Evolutionary conservation across 352 stramenopile genomes (phyloP).

Genomic region (Pythium grandisporangium): DNA sequence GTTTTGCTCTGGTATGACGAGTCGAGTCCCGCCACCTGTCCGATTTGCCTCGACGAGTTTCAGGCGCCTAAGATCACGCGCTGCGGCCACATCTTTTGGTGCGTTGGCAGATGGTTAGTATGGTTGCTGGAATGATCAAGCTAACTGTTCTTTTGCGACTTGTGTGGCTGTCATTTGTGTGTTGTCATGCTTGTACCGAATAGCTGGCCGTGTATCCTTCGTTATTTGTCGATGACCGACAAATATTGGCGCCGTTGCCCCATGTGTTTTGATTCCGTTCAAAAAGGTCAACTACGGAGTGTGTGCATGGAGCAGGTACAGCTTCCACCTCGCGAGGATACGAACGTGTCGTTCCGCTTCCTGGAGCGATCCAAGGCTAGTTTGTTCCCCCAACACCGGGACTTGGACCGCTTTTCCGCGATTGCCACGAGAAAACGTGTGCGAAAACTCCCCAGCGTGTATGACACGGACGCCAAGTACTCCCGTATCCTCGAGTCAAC

Average conservation of each 20-base stretch:
- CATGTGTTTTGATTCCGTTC: slow-evolving; percentile 83
- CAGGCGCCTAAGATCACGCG: slow-evolving; percentile 81
- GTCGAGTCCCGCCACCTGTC: slow-evolving; percentile 27
- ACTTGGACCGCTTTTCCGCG: no score
- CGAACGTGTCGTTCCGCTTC: slow-evolving; percentile 58
- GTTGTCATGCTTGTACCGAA: neutral
- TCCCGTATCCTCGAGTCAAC: slow-evolving; percentile 70
- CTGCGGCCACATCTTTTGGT: slow-evolving; percentile 84
- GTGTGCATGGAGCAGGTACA: slow-evolving; percentile 51
- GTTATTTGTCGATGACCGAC: slow-evolving; percentile 74
- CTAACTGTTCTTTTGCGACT: neutral
- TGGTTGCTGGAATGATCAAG: no score
- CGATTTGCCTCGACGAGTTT: slow-evolving; percentile 75
- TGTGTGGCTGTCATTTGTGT: neutral
- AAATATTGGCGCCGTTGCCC: slow-evolving; percentile 84
- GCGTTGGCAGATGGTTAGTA: no score
- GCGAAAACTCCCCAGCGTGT: slow-evolving; percentile 48
- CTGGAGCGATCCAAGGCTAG: slow-evolving; percentile 60
- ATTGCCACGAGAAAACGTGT: slow-evolving; percentile 18
- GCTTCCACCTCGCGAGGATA: slow-evolving; percentile 43
- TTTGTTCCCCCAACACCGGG: slow-evolving; percentile 52
- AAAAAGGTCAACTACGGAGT: slow-evolving; percentile 73
- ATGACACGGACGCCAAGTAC: slow-evolving; percentile 54
- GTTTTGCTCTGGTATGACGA: slow-evolving; percentile 74
- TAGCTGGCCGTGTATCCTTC: slow-evolving; percentile 79